Evolutionary conservation across 176 grass and related monocot genomes (phyloP), one percentile per base, ranked within the genome.

Genomic region (Musa schizocarpa): DNA sequence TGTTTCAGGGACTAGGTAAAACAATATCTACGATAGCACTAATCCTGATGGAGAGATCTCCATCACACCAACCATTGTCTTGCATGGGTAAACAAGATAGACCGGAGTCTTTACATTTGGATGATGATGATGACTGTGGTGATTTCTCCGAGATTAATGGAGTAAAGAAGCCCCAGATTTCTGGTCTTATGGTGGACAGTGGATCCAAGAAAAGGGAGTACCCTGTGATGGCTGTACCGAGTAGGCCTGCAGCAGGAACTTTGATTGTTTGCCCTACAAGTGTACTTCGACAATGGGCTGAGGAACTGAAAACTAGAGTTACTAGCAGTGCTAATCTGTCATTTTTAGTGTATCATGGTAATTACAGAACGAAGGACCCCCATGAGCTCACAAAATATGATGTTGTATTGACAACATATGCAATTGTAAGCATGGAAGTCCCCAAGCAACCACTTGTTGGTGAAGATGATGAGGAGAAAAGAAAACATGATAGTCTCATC

Each of bases 221-320:
- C 70, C 77, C 62, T 78, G 17, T 84, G 64, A 50, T 84, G 74
- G 50, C 68, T 22, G 34, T 89, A 54, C 87, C 83, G 71, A 70
- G 79, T 19, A 90, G 96, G 71, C 91, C 89, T 63, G 86, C 96
- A 82, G 96, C 96, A 76, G 96, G 96, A 21, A 99, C 96, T 86
- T 83, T 99, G 73, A 91, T 99, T 69, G 91, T 99, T 79, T 99
- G 91, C 79, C 96, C 96, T n/a, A 99, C 96, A 54, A 99, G 91
- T 86, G 96, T 99, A 78, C 81, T 99, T 71, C 78, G 91, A 27
- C 96, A 99, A 63, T 99, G 96, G 96, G 96, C 88, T 49, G 96
- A 93, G 53, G 96, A 99, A 88, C 84, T 99, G 63, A 84, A 88
- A 69, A 99, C 56, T 55, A 99, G 86, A 89, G 96, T 99, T 62